Conservation (phyloP, 2,329 filamentous ascomycete species). For the Coniochaeta hoffmannii region DNA sequence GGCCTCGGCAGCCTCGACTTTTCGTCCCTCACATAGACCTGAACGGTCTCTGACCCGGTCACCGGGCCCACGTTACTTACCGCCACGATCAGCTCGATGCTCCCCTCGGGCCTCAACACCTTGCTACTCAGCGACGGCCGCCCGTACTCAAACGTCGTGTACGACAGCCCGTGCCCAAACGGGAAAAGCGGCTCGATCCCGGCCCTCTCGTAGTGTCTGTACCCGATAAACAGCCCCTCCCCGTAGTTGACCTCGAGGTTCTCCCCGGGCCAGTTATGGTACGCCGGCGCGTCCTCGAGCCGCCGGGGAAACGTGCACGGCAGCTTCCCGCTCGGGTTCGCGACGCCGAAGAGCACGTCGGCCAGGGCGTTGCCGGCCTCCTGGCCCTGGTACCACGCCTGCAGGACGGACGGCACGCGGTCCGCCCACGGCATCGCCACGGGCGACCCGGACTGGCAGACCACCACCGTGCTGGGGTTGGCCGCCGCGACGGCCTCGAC, state of each 20-base stretch:
- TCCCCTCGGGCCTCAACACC: conserved; percentile 29
- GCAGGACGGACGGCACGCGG: conserved; percentile 57
- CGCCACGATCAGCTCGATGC: conserved; percentile 37
- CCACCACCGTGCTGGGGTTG: conserved; percentile 59
- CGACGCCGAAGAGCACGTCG: conserved; percentile 56
- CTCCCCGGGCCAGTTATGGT: conserved; percentile 67
- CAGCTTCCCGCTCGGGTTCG: conserved; percentile 61
- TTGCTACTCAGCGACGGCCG: conserved; percentile 40
- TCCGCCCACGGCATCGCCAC: conserved; percentile 65
- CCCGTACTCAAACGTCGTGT: conserved; percentile 62
- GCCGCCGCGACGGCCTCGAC: conserved; percentile 54
- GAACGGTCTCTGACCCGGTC: conserved; percentile 56
- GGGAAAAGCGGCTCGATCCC: conserved; percentile 56
- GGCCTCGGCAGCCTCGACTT: conserved; percentile 57
- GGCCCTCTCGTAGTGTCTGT: conserved; percentile 62
- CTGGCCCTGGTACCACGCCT: conserved; percentile 65
- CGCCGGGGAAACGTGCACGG: conserved; percentile 61
- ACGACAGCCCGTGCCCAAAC: conserved; percentile 69
- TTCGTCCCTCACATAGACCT: conserved; percentile 59
- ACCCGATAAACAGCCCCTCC: conserved; percentile 67
- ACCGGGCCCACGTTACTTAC: conserved; percentile 48
- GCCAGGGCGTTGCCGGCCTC: conserved; percentile 62
- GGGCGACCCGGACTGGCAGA: conserved; percentile 63
- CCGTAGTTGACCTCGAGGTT: conserved; percentile 62
- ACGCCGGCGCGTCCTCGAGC: conserved; percentile 61